Evolutionary conservation across 2,329 filamentous ascomycete species (phyloP).

Genomic region (Bertia moriformis): DNA sequence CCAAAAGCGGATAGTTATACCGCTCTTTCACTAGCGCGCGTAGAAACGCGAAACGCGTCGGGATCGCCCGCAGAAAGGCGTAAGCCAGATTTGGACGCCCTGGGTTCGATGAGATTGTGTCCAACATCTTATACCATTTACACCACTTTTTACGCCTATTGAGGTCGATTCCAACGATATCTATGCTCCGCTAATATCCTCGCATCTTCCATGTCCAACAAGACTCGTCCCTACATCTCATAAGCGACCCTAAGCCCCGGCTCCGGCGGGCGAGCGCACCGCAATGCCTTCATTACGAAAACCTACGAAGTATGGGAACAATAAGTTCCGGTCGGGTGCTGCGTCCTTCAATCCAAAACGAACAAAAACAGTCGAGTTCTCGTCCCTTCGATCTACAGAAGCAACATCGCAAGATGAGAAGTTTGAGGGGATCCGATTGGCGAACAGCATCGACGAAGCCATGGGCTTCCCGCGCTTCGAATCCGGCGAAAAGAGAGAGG

Average conservation of each 20-base stretch:
- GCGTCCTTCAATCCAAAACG: conserved; percentile 20
- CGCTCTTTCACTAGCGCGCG: background rate
- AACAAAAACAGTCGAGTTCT: conserved; percentile 9
- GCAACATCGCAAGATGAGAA: conserved; percentile 85
- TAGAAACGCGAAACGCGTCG: background rate
- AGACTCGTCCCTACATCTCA: too few relatives aligned
- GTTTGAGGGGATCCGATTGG: conserved; percentile 69
- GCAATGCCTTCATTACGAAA: background rate
- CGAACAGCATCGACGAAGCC: conserved; percentile 79
- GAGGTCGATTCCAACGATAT: background rate
- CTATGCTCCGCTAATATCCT: background rate
- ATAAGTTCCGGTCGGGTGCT: conserved; percentile 11
- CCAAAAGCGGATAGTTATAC: too few relatives aligned
- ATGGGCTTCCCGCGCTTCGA: conserved; percentile 93
- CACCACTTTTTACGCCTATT: too few relatives aligned
- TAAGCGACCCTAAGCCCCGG: too few relatives aligned
- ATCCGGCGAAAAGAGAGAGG: conserved; percentile 61
- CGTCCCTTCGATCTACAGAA: conserved; percentile 35
- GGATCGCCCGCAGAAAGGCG: background rate
- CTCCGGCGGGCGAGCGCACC: background rate
- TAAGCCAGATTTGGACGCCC: too few relatives aligned
- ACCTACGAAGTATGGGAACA: conserved; percentile 27
- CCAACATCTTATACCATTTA: too few relatives aligned
- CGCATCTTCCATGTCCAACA: background rate
- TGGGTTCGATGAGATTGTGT: too few relatives aligned